Base-by-base conservation (phyloP, 176 grass and related monocot genomes). In the Alloteropsis semialata region DNA sequence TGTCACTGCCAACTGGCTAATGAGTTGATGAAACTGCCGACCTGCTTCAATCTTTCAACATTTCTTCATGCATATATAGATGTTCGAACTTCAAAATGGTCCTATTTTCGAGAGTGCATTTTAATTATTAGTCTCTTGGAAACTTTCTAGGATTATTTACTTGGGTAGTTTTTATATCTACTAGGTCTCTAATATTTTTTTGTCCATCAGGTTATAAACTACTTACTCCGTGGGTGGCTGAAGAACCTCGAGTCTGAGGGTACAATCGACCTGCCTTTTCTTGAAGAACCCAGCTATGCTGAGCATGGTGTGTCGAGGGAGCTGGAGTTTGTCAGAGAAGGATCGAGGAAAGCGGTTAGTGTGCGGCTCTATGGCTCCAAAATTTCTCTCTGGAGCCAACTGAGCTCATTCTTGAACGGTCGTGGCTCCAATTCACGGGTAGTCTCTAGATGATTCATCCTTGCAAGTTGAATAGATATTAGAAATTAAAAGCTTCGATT, bases 171-270 rank as follows among this genome's bases (percentile, higher is more conserved):
- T 28, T 16, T 46, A 54, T 36, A 60, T 84, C 12, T 43, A 36
- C n/a, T 25, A 43, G 36, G 48, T 46, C 44, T 87, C 16, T 67
- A 80, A 18, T 53, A 80, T 33, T 74, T 66, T 69, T 0, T 51
- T n/a, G 42, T 65, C 89, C 32, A 33, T 63, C 59, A 98, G 92
- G 96, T 96, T 36, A 79, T 99, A 67, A 99, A 99, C 66, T 99
- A 89, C 77, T 87, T 96, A 48, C 86, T 99, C 41, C 88, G 96
- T 33, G 96, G 96, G 33, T 99, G 96, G 93, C 82, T 96, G 68
- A 92, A 90, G 77, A 99, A 92, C 69, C 89, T 99, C 21, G 96
- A 99, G 58, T 99, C 96, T 4, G 75, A 87, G 11, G 93, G 93
- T 53, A 85, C 87, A 42, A 18, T 87, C 27, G 77, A 81, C 36